Evolutionary conservation across 257 asterid species (phyloP).

Genomic region (Rehmannia glutinosa): DNA sequence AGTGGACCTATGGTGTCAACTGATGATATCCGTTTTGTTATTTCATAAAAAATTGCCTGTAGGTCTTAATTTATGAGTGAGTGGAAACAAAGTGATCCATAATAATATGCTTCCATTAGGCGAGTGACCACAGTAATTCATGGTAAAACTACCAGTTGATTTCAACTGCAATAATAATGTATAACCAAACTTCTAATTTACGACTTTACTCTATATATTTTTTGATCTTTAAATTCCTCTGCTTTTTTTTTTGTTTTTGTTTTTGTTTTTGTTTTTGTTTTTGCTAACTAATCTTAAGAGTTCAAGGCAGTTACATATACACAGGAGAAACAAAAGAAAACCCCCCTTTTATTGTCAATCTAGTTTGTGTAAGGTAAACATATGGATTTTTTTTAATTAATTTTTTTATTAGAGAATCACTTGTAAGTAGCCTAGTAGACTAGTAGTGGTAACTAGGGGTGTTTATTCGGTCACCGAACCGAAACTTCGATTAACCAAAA

Average conservation of each 20-base stretch:
- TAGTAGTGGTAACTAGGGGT: too few species aligned
- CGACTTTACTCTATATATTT: slow-evolving; percentile 3
- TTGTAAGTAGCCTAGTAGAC: too few species aligned
- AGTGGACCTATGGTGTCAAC: slow-evolving; percentile 85
- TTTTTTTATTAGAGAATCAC: too few species aligned
- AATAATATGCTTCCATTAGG: slow-evolving; percentile 36
- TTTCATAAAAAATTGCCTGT: not conserved
- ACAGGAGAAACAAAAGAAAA: too few species aligned
- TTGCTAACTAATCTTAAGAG: too few species aligned
- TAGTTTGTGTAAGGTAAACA: too few species aligned
- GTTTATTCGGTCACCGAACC: too few species aligned
- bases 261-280: not conserved
- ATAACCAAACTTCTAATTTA: slow-evolving; percentile 9
- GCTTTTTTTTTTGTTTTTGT: not conserved
- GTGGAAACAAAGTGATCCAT: slow-evolving; percentile 24
- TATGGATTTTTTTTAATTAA: too few species aligned
- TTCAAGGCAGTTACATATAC: too few species aligned
- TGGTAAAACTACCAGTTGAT: slow-evolving; percentile 7
- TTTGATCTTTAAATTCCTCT: too few species aligned
- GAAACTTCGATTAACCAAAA: too few species aligned
- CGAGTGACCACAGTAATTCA: slow-evolving; percentile 9
- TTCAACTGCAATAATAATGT: slow-evolving; percentile 38
- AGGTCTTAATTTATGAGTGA: not conserved
- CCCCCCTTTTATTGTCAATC: too few species aligned
- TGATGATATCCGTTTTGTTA: slow-evolving; percentile 19